A percentile compares a stretch with the other conserved stretches of the same genome.
These are phyloP conservation scores for Metschnikowia vanudenii DNA, from an alignment of 805 yeast genomes.

Conservation along the genomic window DNA sequence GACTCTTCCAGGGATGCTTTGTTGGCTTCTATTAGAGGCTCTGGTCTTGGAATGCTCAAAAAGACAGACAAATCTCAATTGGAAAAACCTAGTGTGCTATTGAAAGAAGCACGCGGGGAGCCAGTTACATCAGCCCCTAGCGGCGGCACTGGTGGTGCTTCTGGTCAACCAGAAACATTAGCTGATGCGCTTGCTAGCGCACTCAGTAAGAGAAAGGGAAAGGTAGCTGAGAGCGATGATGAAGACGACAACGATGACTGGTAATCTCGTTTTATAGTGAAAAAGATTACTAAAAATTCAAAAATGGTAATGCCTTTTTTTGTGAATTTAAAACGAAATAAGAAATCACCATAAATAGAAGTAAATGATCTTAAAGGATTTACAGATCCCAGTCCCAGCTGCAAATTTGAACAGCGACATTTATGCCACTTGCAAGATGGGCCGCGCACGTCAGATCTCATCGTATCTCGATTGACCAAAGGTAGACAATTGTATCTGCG, in stretches of 20 bases:
- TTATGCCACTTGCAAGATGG: background rate
- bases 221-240: constrained; percentile 78
- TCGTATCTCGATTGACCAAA: background rate
- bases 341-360: too few relatives aligned
- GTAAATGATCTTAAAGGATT: too few relatives aligned
- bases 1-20: constrained; percentile 76
- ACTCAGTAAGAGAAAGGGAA: constrained; percentile 73
- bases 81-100: constrained; percentile 71
- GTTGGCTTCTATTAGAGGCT: constrained; percentile 79
- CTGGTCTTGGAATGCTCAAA: constrained; percentile 67
- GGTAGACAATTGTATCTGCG: background rate
- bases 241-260: constrained; percentile 71
- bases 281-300: too few relatives aligned
- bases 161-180: constrained; percentile 60
- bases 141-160: constrained; percentile 32
- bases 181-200: constrained; percentile 92
- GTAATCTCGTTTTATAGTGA: constrained; percentile 16
- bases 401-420: background rate
- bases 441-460: constrained; percentile 8
- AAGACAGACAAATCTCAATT: constrained; percentile 82
- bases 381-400: background rate
- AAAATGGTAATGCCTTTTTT: too few relatives aligned
- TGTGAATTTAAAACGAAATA: too few relatives aligned
- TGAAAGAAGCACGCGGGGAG: constrained; percentile 73
- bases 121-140: constrained; percentile 35